A percentile compares a stretch with the other conserved stretches of the same genome.
phyloP scores from a whole-genome alignment of 805 yeast genomes.

The Teunomyces stri region DNA sequence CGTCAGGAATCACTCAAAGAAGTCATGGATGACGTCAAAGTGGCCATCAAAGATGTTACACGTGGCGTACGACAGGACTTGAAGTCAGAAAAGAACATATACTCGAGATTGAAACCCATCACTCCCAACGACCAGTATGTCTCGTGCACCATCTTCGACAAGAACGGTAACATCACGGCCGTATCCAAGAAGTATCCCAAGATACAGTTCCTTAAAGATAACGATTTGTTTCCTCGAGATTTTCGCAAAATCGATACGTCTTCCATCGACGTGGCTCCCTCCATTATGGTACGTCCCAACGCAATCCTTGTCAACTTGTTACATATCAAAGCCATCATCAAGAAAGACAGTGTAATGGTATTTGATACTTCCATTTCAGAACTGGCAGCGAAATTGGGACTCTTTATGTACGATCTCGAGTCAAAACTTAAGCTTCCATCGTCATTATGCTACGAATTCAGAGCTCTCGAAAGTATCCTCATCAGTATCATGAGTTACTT shows the following conservation, averaged over 20 bases:
- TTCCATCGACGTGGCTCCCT: constrained; percentile 80
- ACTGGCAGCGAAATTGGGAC: constrained; percentile 69
- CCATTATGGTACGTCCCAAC: constrained; percentile 73
- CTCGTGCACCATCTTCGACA: constrained; percentile 80
- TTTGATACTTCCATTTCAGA: constrained; percentile 73
- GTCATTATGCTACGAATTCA: constrained; percentile 60
- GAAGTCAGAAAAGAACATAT: not conserved
- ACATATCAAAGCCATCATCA: constrained; percentile 88
- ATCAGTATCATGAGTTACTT: constrained; percentile 76
- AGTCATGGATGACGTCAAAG: constrained; percentile 4
- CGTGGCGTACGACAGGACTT: not conserved
- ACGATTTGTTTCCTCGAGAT: constrained; percentile 81
- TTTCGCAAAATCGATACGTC: constrained; percentile 77
- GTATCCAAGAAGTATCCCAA: constrained; percentile 74
- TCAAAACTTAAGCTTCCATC: constrained; percentile 52
- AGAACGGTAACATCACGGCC: constrained; percentile 62
- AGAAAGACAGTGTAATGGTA: constrained; percentile 71
- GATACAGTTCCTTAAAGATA: constrained; percentile 64
- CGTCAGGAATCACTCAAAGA: not conserved
- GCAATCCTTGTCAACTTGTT: constrained; percentile 80
- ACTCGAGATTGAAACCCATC: constrained; percentile 8
- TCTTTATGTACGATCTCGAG: constrained; percentile 82
- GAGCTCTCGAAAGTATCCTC: constrained; percentile 78
- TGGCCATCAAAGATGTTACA: constrained; percentile 1
- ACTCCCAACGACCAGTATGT: constrained; percentile 52